Evolutionary conservation across 2,329 filamentous ascomycete species (phyloP), one percentile per base, ranked within the genome.

Genomic region (Microsporum ferrugineum): DNA sequence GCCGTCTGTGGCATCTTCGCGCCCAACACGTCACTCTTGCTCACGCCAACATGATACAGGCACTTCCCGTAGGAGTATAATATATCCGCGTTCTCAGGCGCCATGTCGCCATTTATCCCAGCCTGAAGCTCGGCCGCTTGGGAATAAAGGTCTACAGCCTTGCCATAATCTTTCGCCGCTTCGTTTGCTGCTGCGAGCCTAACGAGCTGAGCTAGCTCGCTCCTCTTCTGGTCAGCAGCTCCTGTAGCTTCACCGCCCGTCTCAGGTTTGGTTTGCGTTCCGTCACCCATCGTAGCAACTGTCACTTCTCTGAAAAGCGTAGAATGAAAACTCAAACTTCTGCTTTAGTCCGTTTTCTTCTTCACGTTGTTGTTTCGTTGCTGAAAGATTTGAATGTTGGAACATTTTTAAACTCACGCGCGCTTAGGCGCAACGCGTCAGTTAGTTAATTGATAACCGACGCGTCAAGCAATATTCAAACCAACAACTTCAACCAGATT

Each of bases 31-130:
- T 97, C 91, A 71, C 91, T 96, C 75, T 95, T 96, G 73, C 85
- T 87, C 72, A 97, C 88, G 34, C 91, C 94, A 63, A 97, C 88
- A 73, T 91, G 91, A 80, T 95, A 97, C 23, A 99, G 79, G 61
- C 90, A 90, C 71, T 92, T 89, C 12, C 94, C 94, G 75, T 99
- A 99, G 65, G 91, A 84, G 74, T 95, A 99, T 23, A 97, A 84
- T 55, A 99, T 84, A 72, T 97, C 92, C 58, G 91, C 92, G 69
- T 99, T 99, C 62, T 90, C 86, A 2, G 89, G 85, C 14, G 85
- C 85, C 81, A 95, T 88, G 76, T 97, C 94, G 73, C 92, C 94
- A 73, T 96, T 94, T 72, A 96, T 80, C 72, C 89, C 84, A 62
- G 89, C 89, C 76, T 99, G 94, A 63, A 96, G 82, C 73, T 95